Base-by-base conservation (phyloP, 2,329 filamentous ascomycete species). In the Botrytis medusae region DNA sequence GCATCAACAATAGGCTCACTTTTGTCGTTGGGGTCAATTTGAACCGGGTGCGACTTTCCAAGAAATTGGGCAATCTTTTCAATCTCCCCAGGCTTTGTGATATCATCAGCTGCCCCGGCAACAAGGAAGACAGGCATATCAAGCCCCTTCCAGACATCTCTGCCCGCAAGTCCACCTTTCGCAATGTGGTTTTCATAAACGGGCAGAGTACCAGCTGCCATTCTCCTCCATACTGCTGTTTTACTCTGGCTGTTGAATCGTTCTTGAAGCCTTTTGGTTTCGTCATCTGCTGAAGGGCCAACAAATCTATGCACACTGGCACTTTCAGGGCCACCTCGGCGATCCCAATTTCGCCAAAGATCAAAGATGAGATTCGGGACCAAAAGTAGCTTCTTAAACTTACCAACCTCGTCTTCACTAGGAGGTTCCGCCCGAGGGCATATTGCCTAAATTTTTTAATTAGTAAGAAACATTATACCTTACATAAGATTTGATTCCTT, bases 221-320 rank as follows among this genome's bases (percentile, higher is more conserved):
- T 94, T 57, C 94, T 89, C 76, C 92, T 89, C 87, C 93, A 97
- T 0, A 73, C 72, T 59, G 72, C 64, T 10, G 94, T 96, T 76
- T 87, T 89, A 75, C 93, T 97, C 81, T 97, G 94, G 74, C 88
- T 87, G 81, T 98, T 98, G 83, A 91, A 95, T 4, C 87, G 87
- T 73, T 91, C 82, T 81, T 95, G 93, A 51, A 94, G 84, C 72
- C 86, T 85, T 78, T 89, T 90, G 1, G 91, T 87, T 77, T 93
- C 88, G 5, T 85, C 81, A 60, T 93, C 91, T 1, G 91, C 90
- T 51, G 87, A 86, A 1, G 85, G 81, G 6, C 93, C 93, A 14
- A 93, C 91, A 80, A 97, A 95, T 25, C 95, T 89, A 65, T 84
- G 84, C 10, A 98, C 93, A 77, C 94, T 97, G 2, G 87, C 84